These are phyloP conservation scores for Ailanthus altissimus DNA, from an alignment of 345 rosid genomes.

Conservation along the genomic window DNA sequence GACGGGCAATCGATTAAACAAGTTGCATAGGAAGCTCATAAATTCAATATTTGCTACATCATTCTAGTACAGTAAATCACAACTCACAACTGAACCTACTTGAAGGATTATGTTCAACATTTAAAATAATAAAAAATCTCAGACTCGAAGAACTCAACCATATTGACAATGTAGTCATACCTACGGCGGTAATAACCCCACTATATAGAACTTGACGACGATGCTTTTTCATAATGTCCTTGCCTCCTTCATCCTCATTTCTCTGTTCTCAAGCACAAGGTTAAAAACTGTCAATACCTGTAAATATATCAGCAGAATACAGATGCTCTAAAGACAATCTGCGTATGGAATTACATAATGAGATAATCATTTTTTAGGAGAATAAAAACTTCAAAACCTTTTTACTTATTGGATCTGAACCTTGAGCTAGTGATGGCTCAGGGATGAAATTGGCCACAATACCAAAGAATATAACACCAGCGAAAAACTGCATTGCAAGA, in stretches of 20 bases:
- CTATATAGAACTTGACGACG: constrained; percentile 89
- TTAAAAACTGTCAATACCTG: constrained; percentile 28
- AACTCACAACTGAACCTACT: neutral
- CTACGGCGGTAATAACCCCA: constrained; percentile 92
- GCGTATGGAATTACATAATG: neutral
- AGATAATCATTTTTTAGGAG: constrained; percentile 5
- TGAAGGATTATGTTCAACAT: neutral
- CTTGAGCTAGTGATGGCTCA: constrained; percentile 68
- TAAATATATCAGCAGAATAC: constrained; percentile 9
- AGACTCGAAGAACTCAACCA: neutral
- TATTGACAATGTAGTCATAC: constrained; percentile 39
- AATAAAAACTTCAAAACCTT: constrained; percentile 51
- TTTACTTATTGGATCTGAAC: constrained; percentile 61
- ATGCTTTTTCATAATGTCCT: constrained; percentile 83
- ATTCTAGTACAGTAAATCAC: neutral
- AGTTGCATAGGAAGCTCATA: neutral
- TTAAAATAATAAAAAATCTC: neutral
- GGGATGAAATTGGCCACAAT: constrained; percentile 85
- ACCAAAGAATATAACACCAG: constrained; percentile 89
- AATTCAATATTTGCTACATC: neutral
- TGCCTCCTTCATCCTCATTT: constrained; percentile 68
- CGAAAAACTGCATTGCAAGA: constrained; percentile 69
- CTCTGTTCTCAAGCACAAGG: constrained; percentile 53
- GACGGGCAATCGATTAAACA: neutral
- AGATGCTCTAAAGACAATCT: constrained; percentile 8